Percentiles rank a stretch among this genome's conserved stretches.
These are phyloP conservation scores for Coemansia sp. DNA, from an alignment of 192 early-diverging fungal species.

Conservation along the genomic window DNA sequence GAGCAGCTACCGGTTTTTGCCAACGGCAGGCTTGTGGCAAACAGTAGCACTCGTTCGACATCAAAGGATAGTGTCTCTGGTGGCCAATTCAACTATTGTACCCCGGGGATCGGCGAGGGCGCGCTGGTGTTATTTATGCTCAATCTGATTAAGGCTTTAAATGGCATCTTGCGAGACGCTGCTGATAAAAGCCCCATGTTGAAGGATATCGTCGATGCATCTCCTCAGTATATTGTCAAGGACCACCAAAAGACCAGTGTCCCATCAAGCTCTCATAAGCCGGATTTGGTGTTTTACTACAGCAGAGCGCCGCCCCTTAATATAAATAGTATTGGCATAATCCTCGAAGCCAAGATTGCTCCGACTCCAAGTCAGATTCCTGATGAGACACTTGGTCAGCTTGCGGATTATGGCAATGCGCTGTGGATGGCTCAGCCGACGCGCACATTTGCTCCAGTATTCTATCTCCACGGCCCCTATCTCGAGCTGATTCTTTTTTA, in stretches of 20 bases:
- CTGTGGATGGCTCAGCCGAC: conserved; percentile 10
- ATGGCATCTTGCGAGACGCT: neutral
- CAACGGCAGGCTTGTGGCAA: neutral
- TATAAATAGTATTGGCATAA: neutral
- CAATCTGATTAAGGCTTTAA: neutral
- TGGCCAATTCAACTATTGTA: neutral
- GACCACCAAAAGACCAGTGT: neutral
- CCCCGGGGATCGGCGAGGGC: neutral
- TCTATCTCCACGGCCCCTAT: neutral
- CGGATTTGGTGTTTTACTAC: neutral
- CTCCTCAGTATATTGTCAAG: neutral
- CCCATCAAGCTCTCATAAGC: neutral
- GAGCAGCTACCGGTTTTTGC: neutral
- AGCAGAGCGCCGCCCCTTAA: too few species aligned
- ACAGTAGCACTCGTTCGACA: neutral
- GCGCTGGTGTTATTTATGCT: neutral
- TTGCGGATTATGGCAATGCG: conserved; percentile 1
- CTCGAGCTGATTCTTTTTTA: neutral
- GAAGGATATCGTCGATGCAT: neutral
- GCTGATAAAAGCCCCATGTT: neutral
- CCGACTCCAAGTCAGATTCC: neutral
- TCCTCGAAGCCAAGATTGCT: neutral
- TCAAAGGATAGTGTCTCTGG: neutral
- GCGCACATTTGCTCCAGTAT: conserved; percentile 11
- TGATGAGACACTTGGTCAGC: neutral